phyloP scores from a whole-genome alignment of 805 yeast species.

The Nakazawaea ernobii region DNA sequence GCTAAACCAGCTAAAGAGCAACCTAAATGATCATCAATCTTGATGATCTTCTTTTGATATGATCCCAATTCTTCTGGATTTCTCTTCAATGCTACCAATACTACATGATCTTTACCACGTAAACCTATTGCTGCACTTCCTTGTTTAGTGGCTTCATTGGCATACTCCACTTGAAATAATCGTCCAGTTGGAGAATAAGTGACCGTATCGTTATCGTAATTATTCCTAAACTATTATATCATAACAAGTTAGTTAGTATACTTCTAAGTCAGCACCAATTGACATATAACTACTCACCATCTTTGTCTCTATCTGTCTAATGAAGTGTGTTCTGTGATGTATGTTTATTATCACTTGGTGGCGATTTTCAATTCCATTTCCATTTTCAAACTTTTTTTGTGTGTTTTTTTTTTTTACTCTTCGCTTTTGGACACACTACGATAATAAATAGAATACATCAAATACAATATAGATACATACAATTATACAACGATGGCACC shows the following conservation, averaged over 20 bases:
- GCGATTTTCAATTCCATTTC: not conserved
- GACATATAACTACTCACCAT: not conserved
- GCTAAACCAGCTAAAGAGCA: constrained; percentile 96
- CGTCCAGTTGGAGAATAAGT: constrained; percentile 96
- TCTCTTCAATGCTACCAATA: constrained; percentile 88
- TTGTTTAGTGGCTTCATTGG: constrained; percentile 93
- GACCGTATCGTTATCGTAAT: constrained; percentile 97
- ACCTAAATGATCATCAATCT: constrained; percentile 91
- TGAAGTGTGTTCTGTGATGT: too few relatives aligned
- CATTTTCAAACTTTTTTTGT: too few relatives aligned
- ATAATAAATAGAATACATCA: not conserved
- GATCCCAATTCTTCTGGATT: constrained; percentile 97
- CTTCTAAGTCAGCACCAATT: too few relatives aligned
- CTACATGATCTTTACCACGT: constrained; percentile 81
- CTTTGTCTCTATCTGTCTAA: not conserved
- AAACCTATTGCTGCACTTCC: constrained; percentile 97
- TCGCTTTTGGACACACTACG: not conserved
- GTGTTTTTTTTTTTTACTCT: not conserved
- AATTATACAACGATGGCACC: constrained; percentile 5
- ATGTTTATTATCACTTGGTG: not conserved
- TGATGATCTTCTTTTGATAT: constrained; percentile 88
- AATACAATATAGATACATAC: not conserved
- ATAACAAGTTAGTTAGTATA: not conserved
- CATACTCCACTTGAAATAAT: constrained; percentile 85
- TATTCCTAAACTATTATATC: constrained; percentile 77